Percentiles rank a stretch among this genome's conserved stretches.
Conservation (phyloP, 2,329 filamentous ascomycete genomes). For the Botrytis porri region DNA sequence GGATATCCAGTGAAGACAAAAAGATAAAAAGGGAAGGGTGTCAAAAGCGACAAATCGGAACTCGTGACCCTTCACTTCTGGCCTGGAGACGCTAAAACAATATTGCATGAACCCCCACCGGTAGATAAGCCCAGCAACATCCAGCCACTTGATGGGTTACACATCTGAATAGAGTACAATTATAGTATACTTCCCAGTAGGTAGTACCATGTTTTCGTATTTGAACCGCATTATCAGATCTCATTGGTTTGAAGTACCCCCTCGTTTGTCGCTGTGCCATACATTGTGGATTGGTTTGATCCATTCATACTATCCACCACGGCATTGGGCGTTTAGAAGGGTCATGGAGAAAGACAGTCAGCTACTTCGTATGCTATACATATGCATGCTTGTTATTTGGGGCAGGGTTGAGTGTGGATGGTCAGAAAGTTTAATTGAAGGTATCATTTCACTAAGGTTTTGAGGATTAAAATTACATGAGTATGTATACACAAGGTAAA, state of each 20-base stretch:
- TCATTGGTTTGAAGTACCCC: neutral
- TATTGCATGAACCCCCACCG: neutral
- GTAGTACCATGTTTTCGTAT: neutral
- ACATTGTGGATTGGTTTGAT: neutral
- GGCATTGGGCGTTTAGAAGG: neutral
- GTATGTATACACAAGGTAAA: neutral
- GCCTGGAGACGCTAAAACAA: neutral
- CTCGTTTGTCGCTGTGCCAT: neutral
- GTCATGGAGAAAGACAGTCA: neutral
- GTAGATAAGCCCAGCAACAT: neutral
- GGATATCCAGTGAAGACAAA: neutral
- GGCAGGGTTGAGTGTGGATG: neutral
- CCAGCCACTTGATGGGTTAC: neutral
- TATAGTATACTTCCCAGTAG: neutral
- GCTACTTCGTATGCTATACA: neutral
- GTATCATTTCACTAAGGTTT: neutral
- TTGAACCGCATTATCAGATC: neutral
- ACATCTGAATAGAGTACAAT: neutral
- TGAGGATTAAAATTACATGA: neutral
- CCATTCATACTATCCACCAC: neutral
- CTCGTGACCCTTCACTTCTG: neutral
- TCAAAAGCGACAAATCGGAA: neutral
- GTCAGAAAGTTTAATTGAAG: neutral
- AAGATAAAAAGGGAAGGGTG: neutral
- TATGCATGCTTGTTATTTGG: neutral